Conservation (phyloP, 2,329 filamentous ascomycete genomes). For the Didymella segeticola region DNA sequence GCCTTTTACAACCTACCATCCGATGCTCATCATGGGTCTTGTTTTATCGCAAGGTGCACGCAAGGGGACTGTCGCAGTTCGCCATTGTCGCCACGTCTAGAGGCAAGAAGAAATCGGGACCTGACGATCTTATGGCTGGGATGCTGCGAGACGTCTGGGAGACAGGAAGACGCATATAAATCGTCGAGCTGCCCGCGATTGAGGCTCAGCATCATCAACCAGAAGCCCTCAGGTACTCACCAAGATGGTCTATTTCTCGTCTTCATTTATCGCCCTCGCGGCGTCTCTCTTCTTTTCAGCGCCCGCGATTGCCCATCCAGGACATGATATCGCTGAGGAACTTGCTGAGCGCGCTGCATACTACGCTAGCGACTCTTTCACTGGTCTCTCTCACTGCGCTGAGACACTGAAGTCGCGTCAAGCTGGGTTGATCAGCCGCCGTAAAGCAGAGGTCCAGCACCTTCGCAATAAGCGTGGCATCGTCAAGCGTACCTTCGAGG, state of each 20-base stretch:
- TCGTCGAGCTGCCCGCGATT: background rate
- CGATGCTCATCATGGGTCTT: background rate
- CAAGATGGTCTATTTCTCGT: constrained; percentile 16
- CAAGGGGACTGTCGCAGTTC: background rate
- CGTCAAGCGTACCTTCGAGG: constrained; percentile 20
- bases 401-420: constrained; percentile 47
- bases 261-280: constrained; percentile 13
- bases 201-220: background rate
- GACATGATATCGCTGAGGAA: constrained; percentile 20
- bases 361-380: constrained; percentile 38
- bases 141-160: background rate
- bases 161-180: background rate
- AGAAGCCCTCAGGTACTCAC: background rate
- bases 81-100: background rate
- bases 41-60: background rate
- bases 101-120: background rate
- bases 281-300: constrained; percentile 6
- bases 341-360: constrained; percentile 28
- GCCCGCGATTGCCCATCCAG: constrained; percentile 15
- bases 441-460: constrained; percentile 46
- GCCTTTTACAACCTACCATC: constrained; percentile 4
- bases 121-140: background rate
- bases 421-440: constrained; percentile 42
- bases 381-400: constrained; percentile 48
- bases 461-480: constrained; percentile 42